These are phyloP conservation scores for Juglanconis sp. DNA, from an alignment of 2,329 filamentous ascomycete species.

Conservation along the genomic window DNA sequence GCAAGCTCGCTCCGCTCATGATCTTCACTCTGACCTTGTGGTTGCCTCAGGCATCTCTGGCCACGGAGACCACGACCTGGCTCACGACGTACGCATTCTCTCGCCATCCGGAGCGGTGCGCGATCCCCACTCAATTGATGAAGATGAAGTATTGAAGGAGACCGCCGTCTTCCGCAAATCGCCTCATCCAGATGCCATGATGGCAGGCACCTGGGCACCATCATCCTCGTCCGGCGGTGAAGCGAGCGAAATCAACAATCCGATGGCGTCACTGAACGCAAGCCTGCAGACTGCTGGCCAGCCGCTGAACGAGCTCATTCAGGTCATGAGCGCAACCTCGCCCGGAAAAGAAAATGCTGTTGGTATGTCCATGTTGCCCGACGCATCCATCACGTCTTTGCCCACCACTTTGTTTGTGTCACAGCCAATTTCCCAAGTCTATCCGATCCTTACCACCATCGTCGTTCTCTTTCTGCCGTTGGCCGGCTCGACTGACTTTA, in stretches of 20 bases:
- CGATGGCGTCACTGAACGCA: constrained; percentile 1
- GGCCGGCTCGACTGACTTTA: not conserved
- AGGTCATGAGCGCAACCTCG: not conserved
- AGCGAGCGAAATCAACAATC: not conserved
- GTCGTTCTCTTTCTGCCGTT: not conserved
- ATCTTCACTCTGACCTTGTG: not conserved
- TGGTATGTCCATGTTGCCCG: constrained; percentile 1
- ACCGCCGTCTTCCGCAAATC: constrained; percentile 14
- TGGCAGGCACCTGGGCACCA: constrained; percentile 9
- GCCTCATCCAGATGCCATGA: constrained; percentile 7
- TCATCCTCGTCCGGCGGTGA: not conserved
- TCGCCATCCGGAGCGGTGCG: constrained; percentile 14
- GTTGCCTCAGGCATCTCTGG: not conserved
- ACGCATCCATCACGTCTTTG: not conserved
- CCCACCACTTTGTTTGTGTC: not conserved
- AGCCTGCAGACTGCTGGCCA: constrained; percentile 3
- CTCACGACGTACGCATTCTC: constrained; percentile 16
- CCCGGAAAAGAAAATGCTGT: constrained; percentile 1
- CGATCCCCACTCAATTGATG: constrained; percentile 4
- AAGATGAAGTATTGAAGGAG: constrained; percentile 9
- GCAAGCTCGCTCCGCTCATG: not conserved
- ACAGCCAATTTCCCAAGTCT: not conserved
- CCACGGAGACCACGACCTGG: constrained; percentile 2
- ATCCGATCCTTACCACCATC: not conserved
- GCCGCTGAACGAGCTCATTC: not conserved